Conservation (phyloP, 2,329 filamentous ascomycete species). For the Fonsecaea monophora region DNA sequence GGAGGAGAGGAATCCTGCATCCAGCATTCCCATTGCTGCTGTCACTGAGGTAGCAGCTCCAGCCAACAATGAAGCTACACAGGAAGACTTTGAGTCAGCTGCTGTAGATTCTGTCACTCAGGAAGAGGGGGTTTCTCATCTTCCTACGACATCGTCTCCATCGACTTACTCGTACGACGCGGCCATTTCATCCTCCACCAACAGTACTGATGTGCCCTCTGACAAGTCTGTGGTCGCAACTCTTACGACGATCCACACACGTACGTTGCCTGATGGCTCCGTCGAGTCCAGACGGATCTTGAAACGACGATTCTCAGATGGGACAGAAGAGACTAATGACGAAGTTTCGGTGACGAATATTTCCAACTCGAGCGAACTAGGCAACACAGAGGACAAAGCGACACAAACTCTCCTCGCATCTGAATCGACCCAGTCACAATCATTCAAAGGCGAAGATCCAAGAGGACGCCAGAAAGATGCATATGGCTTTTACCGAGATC, state of each 20-base stretch:
- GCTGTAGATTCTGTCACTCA: not conserved
- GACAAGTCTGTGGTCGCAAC: constrained; percentile 57
- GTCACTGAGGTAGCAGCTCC: constrained; percentile 28
- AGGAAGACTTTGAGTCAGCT: constrained; percentile 5
- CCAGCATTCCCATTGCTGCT: constrained; percentile 28
- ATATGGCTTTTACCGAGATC: not conserved
- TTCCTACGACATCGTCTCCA: constrained; percentile 1
- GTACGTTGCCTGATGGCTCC: constrained; percentile 62
- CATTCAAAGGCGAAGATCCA: not conserved
- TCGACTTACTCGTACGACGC: constrained; percentile 9
- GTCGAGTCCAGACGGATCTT: constrained; percentile 63
- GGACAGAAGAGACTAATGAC: constrained; percentile 64
- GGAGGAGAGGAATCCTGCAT: constrained; percentile 23
- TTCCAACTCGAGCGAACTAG: not conserved
- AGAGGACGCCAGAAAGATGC: not conserved
- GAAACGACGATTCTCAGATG: constrained; percentile 66
- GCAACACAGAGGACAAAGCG: constrained; percentile 18
- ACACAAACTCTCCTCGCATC: constrained; percentile 17
- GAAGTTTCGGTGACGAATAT: constrained; percentile 43
- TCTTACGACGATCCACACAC: constrained; percentile 63
- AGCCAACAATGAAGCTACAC: constrained; percentile 25
- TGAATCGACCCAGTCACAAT: not conserved
- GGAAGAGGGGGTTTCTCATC: not conserved
- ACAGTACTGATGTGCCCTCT: not conserved
- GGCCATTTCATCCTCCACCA: constrained; percentile 16